Evolutionary conservation across 371 early-diverging fungal species (phyloP).

Genomic region (Dipsacomyces acuminosporus): DNA sequence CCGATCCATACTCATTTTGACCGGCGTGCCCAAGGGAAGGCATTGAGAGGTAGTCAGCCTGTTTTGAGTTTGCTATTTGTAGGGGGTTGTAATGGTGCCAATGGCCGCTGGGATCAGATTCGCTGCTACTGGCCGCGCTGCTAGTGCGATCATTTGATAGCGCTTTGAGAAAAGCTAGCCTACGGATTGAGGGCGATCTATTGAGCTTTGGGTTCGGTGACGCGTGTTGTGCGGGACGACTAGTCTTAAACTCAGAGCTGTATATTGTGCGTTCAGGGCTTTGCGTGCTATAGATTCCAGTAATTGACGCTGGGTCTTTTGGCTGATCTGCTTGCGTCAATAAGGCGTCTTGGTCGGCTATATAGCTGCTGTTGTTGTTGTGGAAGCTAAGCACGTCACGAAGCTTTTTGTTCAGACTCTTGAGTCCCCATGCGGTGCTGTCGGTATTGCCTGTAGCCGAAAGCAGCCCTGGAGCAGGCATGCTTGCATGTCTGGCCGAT

Average conservation of each 20-base stretch:
- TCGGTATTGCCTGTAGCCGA: not conserved
- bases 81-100: too few relatives aligned
- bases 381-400: constrained; percentile 25
- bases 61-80: not conserved
- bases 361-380: too few relatives aligned
- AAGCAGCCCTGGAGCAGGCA: not conserved
- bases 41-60: not conserved
- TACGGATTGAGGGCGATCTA: not conserved
- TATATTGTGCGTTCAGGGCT: too few relatives aligned
- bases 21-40: not conserved
- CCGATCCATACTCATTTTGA: too few relatives aligned
- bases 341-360: too few relatives aligned
- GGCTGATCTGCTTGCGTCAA: too few relatives aligned
- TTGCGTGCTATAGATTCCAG: too few relatives aligned
- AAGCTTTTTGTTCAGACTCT: constrained; percentile 15
- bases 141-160: not conserved
- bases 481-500: too few relatives aligned
- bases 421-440: constrained; percentile 9
- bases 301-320: too few relatives aligned
- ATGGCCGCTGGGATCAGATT: not conserved
- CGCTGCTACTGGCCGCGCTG: not conserved
- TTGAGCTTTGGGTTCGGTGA: not conserved
- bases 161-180: not conserved
- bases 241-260: too few relatives aligned
- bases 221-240: too few relatives aligned